A percentile compares a stretch with the other conserved stretches of the same genome.
Evolutionary conservation across 768 basidiomycete genomes (phyloP).

Genomic region (Nevesoporus exiguus): DNA sequence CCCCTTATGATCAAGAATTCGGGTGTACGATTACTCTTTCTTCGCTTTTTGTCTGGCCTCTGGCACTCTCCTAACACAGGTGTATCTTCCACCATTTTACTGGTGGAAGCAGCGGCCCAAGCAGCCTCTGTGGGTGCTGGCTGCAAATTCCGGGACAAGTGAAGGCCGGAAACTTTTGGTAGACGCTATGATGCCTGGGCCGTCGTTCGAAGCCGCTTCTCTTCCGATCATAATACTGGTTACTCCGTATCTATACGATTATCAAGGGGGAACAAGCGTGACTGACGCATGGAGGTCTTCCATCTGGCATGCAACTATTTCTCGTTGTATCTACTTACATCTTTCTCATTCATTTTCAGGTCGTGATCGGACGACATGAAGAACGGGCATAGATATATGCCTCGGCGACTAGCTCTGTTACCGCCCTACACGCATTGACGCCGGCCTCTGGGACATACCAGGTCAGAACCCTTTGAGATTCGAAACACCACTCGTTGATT

Average conservation of each 20-base stretch:
- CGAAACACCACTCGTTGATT: not conserved
- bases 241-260: not conserved
- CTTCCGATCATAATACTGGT: not conserved
- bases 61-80: not conserved
- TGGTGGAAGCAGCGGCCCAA: not conserved
- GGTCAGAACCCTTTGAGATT: not conserved
- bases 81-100: not conserved
- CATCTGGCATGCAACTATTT: not conserved
- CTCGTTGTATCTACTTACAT: not conserved
- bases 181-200: not conserved
- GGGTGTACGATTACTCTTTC: not conserved
- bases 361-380: not conserved
- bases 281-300: not conserved
- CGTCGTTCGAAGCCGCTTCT: not conserved
- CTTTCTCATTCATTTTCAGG: not conserved
- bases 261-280: not conserved
- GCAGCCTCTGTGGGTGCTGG: not conserved
- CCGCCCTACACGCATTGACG: not conserved
- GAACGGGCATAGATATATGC: not conserved
- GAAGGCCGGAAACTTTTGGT: not conserved
- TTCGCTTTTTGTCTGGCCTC: not conserved
- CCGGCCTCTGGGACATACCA: not conserved
- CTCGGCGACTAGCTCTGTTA: not conserved
- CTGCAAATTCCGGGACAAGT: not conserved
- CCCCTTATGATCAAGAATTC: not conserved